Evolutionary conservation across 1,284 basidiomycete species (phyloP), one percentile per base, ranked within the genome.

Genomic region (Ustilago nuda): DNA sequence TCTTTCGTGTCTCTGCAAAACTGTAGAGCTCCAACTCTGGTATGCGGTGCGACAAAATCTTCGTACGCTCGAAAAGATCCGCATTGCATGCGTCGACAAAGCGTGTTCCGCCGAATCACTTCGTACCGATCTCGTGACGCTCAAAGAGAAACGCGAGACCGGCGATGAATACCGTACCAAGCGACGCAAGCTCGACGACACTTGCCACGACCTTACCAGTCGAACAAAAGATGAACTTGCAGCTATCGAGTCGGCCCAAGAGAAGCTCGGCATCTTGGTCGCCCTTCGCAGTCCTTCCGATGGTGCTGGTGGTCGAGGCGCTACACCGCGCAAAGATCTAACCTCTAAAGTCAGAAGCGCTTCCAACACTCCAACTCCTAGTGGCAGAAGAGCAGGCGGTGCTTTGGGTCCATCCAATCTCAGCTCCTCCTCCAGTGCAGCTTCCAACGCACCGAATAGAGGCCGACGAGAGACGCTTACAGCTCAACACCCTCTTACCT

Each of bases 1-100:
- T 30, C 30, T 12, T 30, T 8, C 23, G 30, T 41, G n/a, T 8
- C 32, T 2, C 9, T 36, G 30, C n/a, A 36, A 23, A 23, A 32
- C 53, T 23, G 19, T 48, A 79, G 84, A 85, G 62, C 66, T 80
- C 23, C 84, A 85, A 46, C 70, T 85, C 5, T 85, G 84, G 84
- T 79, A 83, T 53, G 66, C 66, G 0, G 81, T 84, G 6, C 61
- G 80, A 5, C 69, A 73, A 17, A 77, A 84, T 43, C 69, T 85
- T 2, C 71, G 77, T 33, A 66, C 72, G 4, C 70, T 85, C 39
- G 80, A 85, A 54, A 78, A 74, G 60, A 72, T 82, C 17, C 75
- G 79, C 41, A 66, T 72, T 39, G 64, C 75, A 12, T 75, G 78
- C 23, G 45, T 76, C 5, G 66, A 79, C 43, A 76, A 71, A 23